These are phyloP conservation scores for Psilocybe cubensis DNA, from an alignment of 768 basidiomycete genomes.

Conservation along the genomic window DNA sequence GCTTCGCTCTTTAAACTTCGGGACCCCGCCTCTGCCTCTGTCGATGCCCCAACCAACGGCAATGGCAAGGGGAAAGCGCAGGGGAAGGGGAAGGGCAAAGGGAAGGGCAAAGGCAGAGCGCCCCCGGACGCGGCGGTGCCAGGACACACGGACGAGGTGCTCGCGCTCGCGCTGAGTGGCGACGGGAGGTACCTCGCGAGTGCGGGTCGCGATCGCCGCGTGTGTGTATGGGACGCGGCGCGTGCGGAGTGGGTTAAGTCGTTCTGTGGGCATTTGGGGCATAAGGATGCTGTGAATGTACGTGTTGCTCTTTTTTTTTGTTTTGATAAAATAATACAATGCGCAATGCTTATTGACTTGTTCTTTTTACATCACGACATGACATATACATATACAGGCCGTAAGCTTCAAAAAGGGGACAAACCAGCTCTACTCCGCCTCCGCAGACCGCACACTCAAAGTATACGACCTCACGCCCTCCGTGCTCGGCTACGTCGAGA, in stretches of 20 bases:
- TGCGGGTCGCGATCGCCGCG: constrained; percentile 79
- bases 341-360: too few relatives aligned
- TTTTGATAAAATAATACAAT: too few relatives aligned
- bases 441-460: constrained; percentile 89
- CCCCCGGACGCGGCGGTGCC: constrained; percentile 42
- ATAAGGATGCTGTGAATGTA: constrained; percentile 46
- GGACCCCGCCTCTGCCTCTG: constrained; percentile 27
- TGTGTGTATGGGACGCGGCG: constrained; percentile 88
- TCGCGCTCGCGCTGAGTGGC: constrained; percentile 80
- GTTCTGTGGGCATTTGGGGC: constrained; percentile 80
- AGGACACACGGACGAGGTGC: constrained; percentile 89
- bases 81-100: constrained; percentile 38
- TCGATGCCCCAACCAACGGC: too few relatives aligned
- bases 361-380: too few relatives aligned
- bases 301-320: constrained; percentile 12
- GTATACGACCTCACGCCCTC: constrained; percentile 73
- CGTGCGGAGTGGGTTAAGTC: constrained; percentile 77
- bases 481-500: constrained; percentile 93
- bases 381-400: too few relatives aligned
- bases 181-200: constrained; percentile 88
- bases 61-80: constrained; percentile 47
- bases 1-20: constrained; percentile 63
- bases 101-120: constrained; percentile 61
- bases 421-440: constrained; percentile 73
- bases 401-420: constrained; percentile 81